Evolutionary conservation across 768 basidiomycete species (phyloP).

Genomic region (Amyloporia xantha): DNA sequence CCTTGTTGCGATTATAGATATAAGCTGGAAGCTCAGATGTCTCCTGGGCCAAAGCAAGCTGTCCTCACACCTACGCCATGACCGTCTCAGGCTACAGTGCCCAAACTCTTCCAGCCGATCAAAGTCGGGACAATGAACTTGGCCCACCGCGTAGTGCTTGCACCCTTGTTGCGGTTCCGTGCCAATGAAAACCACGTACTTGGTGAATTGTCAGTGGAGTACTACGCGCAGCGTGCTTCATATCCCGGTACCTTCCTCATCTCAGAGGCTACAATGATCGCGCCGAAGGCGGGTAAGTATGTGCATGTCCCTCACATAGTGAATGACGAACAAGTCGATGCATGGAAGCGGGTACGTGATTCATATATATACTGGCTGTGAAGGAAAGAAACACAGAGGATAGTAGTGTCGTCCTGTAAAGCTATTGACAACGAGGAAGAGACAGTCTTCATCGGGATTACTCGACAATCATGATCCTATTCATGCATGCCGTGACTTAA

Average conservation of each 20-base stretch:
- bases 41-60: too few relatives aligned
- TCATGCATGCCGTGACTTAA: too few relatives aligned
- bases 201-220: constrained; percentile 26
- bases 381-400: too few relatives aligned
- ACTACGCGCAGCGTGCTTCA: constrained; percentile 33
- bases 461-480: too few relatives aligned
- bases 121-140: constrained; percentile 13
- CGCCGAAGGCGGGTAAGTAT: constrained; percentile 41
- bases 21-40: too few relatives aligned
- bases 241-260: constrained; percentile 49
- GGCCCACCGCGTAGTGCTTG: constrained; percentile 42
- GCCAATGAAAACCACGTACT: constrained; percentile 29
- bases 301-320: constrained; percentile 56
- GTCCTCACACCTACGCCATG: background rate
- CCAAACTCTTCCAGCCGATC: constrained; percentile 1
- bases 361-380: background rate
- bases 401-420: too few relatives aligned
- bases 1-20: too few relatives aligned
- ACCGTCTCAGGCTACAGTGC: background rate
- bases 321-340: constrained; percentile 45
- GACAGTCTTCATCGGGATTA: too few relatives aligned
- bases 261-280: constrained; percentile 51
- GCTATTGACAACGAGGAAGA: too few relatives aligned
- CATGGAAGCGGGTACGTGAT: constrained; percentile 43
- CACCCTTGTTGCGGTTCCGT: constrained; percentile 42